phyloP scores from a whole-genome alignment of 371 early-diverging fungal genomes.

The Fennellomyces sp. region DNA sequence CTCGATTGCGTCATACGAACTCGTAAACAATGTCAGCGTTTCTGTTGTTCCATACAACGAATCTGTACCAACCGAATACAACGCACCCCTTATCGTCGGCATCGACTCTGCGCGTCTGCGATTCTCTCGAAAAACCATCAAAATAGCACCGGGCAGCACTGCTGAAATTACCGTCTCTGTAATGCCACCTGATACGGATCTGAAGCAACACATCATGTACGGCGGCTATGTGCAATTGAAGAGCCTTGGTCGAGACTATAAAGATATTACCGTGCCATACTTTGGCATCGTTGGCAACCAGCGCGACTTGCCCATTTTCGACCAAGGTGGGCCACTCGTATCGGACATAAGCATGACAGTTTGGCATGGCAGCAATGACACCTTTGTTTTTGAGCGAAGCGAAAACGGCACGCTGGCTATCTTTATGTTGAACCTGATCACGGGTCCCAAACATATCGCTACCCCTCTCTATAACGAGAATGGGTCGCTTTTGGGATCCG shows the following conservation, averaged over 20 bases:
- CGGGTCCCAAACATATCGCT: no score
- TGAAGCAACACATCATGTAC: slow-evolving; percentile 34
- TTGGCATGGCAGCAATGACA: slow-evolving; percentile 5
- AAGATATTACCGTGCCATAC: slow-evolving; percentile 53
- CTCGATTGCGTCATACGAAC: slow-evolving; percentile 38
- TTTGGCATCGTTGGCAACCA: slow-evolving; percentile 57
- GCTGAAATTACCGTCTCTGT: slow-evolving; percentile 6
- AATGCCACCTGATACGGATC: not conserved
- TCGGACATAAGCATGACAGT: not conserved
- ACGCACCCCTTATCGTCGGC: no score
- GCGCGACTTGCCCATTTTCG: slow-evolving; percentile 39
- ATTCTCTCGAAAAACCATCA: slow-evolving; percentile 16
- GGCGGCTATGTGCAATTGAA: slow-evolving; percentile 35
- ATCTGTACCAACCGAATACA: slow-evolving; percentile 11
- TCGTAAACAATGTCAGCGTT: slow-evolving; percentile 19
- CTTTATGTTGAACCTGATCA: no score
- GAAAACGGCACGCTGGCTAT: no score
- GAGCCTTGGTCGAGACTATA: not conserved
- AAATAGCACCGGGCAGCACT: slow-evolving; percentile 28
- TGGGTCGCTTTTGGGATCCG: no score
- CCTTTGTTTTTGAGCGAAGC: slow-evolving; percentile 11
- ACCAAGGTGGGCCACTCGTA: slow-evolving; percentile 24
- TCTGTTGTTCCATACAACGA: slow-evolving; percentile 38
- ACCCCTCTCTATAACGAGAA: no score
- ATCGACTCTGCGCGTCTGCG: not conserved